A percentile compares a stretch with the other conserved stretches of the same genome.
These are phyloP conservation scores for Seminavis robusta DNA, from an alignment of 108 stramenopile species.

Conservation along the genomic window DNA sequence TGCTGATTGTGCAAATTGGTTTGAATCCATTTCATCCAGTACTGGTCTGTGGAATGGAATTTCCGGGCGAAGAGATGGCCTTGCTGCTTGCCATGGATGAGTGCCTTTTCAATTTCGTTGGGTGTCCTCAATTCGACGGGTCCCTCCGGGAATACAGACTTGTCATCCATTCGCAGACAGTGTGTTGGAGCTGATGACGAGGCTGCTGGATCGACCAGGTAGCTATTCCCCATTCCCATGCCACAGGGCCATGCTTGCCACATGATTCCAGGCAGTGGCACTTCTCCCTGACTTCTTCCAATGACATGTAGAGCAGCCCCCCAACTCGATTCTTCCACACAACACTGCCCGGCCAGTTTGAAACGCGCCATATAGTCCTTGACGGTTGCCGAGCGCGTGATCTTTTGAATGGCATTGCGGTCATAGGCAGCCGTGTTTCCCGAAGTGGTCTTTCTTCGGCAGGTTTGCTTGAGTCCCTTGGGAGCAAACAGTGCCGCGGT, in stretches of 20 bases:
- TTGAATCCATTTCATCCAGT: no score
- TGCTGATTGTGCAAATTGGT: no score
- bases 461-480: background rate
- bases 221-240: constrained; percentile 1
- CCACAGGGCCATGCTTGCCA: constrained; percentile 34
- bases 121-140: no score
- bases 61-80: constrained; percentile 49
- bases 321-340: constrained; percentile 46
- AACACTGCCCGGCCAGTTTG: constrained; percentile 44
- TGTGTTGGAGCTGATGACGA: no score
- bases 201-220: background rate
- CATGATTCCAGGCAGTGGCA: constrained; percentile 19
- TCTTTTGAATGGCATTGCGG: constrained; percentile 9
- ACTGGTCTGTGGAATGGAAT: no score
- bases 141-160: background rate
- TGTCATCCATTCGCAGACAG: no score
- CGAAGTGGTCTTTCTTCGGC: constrained; percentile 32
- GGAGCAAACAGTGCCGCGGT: background rate
- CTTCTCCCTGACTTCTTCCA: constrained; percentile 21
- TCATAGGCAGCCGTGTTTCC: constrained; percentile 37
- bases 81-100: constrained; percentile 21
- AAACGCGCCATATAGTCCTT: constrained; percentile 27
- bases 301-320: constrained; percentile 34
- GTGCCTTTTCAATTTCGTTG: no score
- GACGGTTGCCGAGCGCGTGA: constrained; percentile 14